phyloP scores from a whole-genome alignment of 2,329 filamentous ascomycete genomes.

The Alternaria gaisen region DNA sequence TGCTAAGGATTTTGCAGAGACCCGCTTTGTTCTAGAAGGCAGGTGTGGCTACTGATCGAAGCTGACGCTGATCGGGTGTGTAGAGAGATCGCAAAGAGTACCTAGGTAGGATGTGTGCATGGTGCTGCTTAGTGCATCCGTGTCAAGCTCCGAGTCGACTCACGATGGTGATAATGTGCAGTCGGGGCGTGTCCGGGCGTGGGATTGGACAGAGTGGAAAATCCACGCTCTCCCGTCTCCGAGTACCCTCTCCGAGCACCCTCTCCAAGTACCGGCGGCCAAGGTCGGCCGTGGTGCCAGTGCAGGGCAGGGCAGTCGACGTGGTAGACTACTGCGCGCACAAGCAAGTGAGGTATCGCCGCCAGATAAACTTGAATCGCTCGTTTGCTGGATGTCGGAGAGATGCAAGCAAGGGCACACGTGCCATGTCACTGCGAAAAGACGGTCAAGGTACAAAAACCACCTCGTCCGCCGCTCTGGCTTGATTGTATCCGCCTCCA shows the following conservation, averaged over 20 bases:
- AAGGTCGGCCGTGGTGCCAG: slow-evolving; percentile 24
- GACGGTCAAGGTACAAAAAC: slow-evolving; percentile 25
- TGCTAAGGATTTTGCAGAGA: slow-evolving; percentile 27
- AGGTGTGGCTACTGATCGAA: slow-evolving; percentile 19
- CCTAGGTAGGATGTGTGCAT: not conserved
- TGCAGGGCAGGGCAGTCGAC: slow-evolving; percentile 7
- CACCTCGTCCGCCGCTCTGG: not conserved
- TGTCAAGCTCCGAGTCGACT: not conserved
- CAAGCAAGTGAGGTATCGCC: slow-evolving; percentile 20
- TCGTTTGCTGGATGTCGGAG: slow-evolving; percentile 15
- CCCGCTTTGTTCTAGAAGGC: slow-evolving; percentile 44
- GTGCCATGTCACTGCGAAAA: slow-evolving; percentile 21
- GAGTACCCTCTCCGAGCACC: not conserved
- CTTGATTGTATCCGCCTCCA: not conserved
- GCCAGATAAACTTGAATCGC: slow-evolving; percentile 23
- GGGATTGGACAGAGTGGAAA: not conserved
- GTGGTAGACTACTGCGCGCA: slow-evolving; percentile 20
- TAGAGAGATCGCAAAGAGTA: slow-evolving; percentile 1
- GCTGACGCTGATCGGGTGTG: slow-evolving; percentile 6
- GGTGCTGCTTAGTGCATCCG: not conserved
- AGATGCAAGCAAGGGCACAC: slow-evolving; percentile 21
- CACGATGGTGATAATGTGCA: not conserved
- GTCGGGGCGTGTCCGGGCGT: not conserved
- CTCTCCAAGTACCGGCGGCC: slow-evolving; percentile 17
- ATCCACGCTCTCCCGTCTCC: not conserved